Evolutionary conservation across 345 rosid genomes (phyloP), one percentile per base, ranked within the genome.

Genomic region (Pistacia vera): DNA sequence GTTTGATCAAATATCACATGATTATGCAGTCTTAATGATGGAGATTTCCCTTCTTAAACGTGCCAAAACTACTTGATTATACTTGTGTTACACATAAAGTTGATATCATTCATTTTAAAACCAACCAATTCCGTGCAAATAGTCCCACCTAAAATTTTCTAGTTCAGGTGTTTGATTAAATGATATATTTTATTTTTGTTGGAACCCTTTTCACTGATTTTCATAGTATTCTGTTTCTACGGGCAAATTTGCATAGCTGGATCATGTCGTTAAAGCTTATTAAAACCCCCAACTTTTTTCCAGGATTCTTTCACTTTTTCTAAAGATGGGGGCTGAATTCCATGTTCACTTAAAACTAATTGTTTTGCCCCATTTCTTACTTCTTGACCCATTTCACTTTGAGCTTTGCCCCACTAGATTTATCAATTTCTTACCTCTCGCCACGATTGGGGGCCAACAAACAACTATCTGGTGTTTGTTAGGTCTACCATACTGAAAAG

Each of bases 291-390:
- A 13, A 11, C 6, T 17, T 64, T 18, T 57, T 57, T 58, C 11
- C 8, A 64, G 44, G 69, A 2, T 18, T 44, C 36, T 61, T 28
- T 38, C 2, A 9, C 67, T 61, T 62, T 48, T 73, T 20, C 62
- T 11, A 63, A 63, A 73, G 76, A 46, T 0, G 35, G 57, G 60
- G 67, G 66, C n/a, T 73, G 77, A 73, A 77, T 68, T 66, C 57
- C 64, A 66, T 70, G 77, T 66, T 61, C 70, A 20, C 59, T 71
- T 36, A 22, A 8, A 8, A 7, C 51, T 25, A 20, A 56, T 63
- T 58, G 61, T 33, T 52, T 46, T 44, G 22, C 75, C 55, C 66
- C 57, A 44, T 44, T 25, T 38, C 58, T 46, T 49, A 46, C 66
- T 17, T 56, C 61, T 12, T 57, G 65, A 9, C 38, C 61, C 70